phyloP scores from a whole-genome alignment of 495 filamentous ascomycete genomes.

The Hypoxylon crocopeplum region DNA sequence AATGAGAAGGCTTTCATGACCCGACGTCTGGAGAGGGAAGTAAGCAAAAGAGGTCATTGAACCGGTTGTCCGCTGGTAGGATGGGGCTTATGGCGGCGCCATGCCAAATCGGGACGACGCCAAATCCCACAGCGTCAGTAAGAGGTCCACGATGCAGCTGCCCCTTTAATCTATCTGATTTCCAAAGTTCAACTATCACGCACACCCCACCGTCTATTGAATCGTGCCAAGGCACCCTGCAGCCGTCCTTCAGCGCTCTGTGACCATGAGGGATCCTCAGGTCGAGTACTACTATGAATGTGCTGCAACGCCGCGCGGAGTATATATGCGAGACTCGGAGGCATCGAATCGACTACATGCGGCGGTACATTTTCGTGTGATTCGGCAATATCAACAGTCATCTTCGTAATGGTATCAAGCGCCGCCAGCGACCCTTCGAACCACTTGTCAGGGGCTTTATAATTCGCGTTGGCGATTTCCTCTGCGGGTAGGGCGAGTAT shows the following conservation, averaged over 20 bases:
- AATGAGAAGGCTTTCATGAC: neutral
- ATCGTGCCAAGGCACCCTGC: too few relatives aligned
- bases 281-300: neutral
- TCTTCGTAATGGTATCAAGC: conserved; percentile 32
- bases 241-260: neutral
- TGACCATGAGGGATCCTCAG: neutral
- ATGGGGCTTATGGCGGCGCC: too few relatives aligned
- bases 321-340: conserved; percentile 37
- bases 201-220: too few relatives aligned
- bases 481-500: conserved; percentile 11
- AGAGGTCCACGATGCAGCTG: too few relatives aligned
- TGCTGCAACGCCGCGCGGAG: conserved; percentile 24
- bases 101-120: too few relatives aligned
- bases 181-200: too few relatives aligned
- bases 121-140: too few relatives aligned
- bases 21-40: neutral
- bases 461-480: neutral
- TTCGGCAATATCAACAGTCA: conserved; percentile 34
- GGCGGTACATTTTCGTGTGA: neutral
- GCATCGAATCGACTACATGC: conserved; percentile 9
- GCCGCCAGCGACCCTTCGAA: conserved; percentile 9
- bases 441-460: neutral
- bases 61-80: too few relatives aligned
- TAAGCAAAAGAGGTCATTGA: too few relatives aligned
- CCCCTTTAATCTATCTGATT: too few relatives aligned